phyloP scores from a whole-genome alignment of 768 basidiomycete genomes.

The Cystobasidium tubakii region DNA sequence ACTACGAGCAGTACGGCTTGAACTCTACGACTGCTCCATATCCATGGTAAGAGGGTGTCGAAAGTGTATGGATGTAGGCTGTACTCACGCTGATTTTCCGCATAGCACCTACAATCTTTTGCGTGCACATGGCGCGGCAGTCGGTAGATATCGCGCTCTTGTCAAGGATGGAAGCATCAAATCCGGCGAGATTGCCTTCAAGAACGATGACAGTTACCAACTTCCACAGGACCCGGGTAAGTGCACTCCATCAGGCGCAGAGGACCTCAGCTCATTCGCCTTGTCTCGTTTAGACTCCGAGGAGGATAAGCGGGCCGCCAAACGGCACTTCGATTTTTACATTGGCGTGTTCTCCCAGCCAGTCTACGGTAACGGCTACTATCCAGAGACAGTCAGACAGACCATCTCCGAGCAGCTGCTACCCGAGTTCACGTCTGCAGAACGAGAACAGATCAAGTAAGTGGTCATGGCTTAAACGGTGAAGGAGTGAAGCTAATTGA shows the following conservation, averaged over 20 bases:
- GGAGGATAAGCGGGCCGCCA: slow-evolving; percentile 54
- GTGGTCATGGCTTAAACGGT: not conserved
- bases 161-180: slow-evolving; percentile 53
- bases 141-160: slow-evolving; percentile 56
- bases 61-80: too few species aligned
- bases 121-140: slow-evolving; percentile 56
- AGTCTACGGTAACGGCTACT: slow-evolving; percentile 56
- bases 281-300: slow-evolving; percentile 14
- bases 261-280: not conserved
- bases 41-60: slow-evolving; percentile 32
- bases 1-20: slow-evolving; percentile 47
- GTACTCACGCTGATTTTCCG: too few species aligned
- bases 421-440: slow-evolving; percentile 55
- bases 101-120: slow-evolving; percentile 46
- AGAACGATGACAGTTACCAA: slow-evolving; percentile 56
- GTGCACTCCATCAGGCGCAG: not conserved
- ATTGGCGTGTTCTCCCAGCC: slow-evolving; percentile 57
- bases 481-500: not conserved
- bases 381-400: slow-evolving; percentile 56
- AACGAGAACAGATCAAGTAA: slow-evolving; percentile 52
- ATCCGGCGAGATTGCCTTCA: slow-evolving; percentile 52
- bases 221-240: slow-evolving; percentile 11
- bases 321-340: slow-evolving; percentile 56
- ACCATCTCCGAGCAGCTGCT: slow-evolving; percentile 54
- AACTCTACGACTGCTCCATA: slow-evolving; percentile 54